phyloP scores from a whole-genome alignment of 352 stramenopile species.

The Phytophthora uliginosa region DNA sequence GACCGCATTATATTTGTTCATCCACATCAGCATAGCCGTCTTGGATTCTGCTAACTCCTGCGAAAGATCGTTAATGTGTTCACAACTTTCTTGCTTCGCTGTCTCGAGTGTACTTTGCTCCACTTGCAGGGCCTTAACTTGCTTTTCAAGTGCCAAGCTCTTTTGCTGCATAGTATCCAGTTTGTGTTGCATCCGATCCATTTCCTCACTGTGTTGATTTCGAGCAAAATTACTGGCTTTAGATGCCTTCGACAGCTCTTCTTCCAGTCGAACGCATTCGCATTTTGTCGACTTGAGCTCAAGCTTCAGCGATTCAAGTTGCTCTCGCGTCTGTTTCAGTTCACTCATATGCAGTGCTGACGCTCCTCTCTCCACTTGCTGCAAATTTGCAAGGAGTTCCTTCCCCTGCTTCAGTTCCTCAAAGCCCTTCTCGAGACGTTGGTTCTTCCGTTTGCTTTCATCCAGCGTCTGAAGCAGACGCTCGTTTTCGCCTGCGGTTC shows the following conservation, averaged over 20 bases:
- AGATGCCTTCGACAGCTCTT: slow-evolving; percentile 15
- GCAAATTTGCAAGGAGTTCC: slow-evolving; percentile 42
- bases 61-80: slow-evolving; percentile 24
- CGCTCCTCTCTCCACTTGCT: slow-evolving; percentile 42
- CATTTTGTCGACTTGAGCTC: slow-evolving; percentile 28
- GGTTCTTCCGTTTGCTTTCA: slow-evolving; percentile 36
- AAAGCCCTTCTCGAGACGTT: slow-evolving; percentile 40
- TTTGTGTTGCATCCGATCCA: slow-evolving; percentile 25
- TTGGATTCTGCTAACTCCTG: slow-evolving; percentile 64
- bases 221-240: slow-evolving; percentile 8
- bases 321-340: slow-evolving; percentile 37
- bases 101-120: slow-evolving; percentile 27
- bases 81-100: slow-evolving; percentile 16
- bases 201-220: slow-evolving; percentile 8
- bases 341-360: slow-evolving; percentile 33
- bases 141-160: slow-evolving; percentile 12
- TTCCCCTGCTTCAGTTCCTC: slow-evolving; percentile 53
- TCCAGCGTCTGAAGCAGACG: slow-evolving; percentile 40
- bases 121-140: slow-evolving; percentile 13
- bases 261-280: slow-evolving; percentile 33
- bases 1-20: slow-evolving; percentile 67
- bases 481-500: slow-evolving; percentile 22
- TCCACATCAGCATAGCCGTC: slow-evolving; percentile 76
- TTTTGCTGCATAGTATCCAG: slow-evolving; percentile 22
- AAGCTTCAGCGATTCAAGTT: slow-evolving; percentile 29